Base-by-base conservation (phyloP, 768 basidiomycete genomes). In the Tulasnella sp. region DNA sequence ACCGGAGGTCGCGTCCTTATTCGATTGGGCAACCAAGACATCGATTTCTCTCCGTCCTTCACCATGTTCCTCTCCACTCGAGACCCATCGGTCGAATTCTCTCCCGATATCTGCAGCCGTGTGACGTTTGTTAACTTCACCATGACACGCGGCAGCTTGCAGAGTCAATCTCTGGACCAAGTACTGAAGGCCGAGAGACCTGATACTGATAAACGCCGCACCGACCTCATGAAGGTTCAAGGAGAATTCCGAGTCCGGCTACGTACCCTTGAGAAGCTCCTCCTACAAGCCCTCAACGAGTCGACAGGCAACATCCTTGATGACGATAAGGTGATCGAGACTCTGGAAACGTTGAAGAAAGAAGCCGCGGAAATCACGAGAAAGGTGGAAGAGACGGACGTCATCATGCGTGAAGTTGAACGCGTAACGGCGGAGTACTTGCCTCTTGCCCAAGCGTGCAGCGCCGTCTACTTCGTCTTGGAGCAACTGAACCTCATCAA, bases 41-140 rank as follows among this genome's bases (percentile, higher is more conserved):
- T 99, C 68, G 96, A 99, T 68, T 97, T 98, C 69, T 99, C 96
- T 0, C 96, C 96, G 5, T 84, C 96, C n/a, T 99, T 99, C 76
- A 96, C 90, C 4, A 93, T 99, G 90, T 99, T 99, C 80, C 76
- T 99, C 41, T 89, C 94, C 1, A 99, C 96, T 9, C 75, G 96
- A 19, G 93, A 99, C 68, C 93, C 96, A 2, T 94, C 94, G 0
- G 86, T 96, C 61, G 92, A 97, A 65, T 97, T 99, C 71, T 88
- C 94, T 11, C 92, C 96, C 2, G 96, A 99, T 68, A 93, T 99
- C 63, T 98, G 94, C 75, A 94, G 91, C 74, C 82, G 96, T 59
- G 89, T 94, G 25, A 90, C 86, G 0, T 91, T 93, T 64, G 89
- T 93, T 71, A 93, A 91, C 72, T 93, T 92, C 70, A 94, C 93